Conservation (phyloP, 805 yeast species). For the Hanseniaspora valbyensis region DNA sequence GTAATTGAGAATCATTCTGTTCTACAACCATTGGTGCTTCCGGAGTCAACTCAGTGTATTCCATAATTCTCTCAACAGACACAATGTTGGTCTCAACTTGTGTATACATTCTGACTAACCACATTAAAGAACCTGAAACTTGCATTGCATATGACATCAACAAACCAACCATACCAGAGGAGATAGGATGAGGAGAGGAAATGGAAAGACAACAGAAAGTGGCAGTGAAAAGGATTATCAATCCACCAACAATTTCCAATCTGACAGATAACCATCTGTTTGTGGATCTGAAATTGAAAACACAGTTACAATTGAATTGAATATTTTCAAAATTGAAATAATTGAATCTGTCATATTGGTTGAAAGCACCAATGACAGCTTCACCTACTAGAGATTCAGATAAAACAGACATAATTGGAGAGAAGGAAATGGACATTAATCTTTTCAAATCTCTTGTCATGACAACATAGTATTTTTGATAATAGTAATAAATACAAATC, state of each 20-base stretch:
- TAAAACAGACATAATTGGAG: slow-evolving; percentile 72
- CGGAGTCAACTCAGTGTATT: slow-evolving; percentile 40
- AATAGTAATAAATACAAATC: slow-evolving; percentile 52
- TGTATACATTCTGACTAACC: slow-evolving; percentile 50
- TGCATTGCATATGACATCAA: slow-evolving; percentile 53
- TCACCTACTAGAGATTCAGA: slow-evolving; percentile 74
- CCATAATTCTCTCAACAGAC: slow-evolving; percentile 57
- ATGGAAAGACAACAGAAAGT: slow-evolving; percentile 31
- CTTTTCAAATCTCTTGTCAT: slow-evolving; percentile 72
- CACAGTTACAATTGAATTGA: slow-evolving; percentile 38
- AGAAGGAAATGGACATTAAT: slow-evolving; percentile 52
- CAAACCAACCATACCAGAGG: slow-evolving; percentile 53
- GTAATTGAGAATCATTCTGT: slow-evolving; percentile 33
- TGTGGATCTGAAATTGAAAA: slow-evolving; percentile 42
- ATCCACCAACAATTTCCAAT: slow-evolving; percentile 49
- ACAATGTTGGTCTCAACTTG: slow-evolving; percentile 55
- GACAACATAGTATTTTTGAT: slow-evolving; percentile 57
- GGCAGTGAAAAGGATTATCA: slow-evolving; percentile 43
- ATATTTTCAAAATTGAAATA: slow-evolving; percentile 42
- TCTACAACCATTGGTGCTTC: slow-evolving; percentile 41
- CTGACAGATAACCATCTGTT: slow-evolving; percentile 59
- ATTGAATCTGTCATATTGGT: slow-evolving; percentile 53
- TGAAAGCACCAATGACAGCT: slow-evolving; percentile 66
- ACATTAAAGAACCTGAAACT: slow-evolving; percentile 42
- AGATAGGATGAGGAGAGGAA: slow-evolving; percentile 34